Evolutionary conservation across 2,329 filamentous ascomycete species (phyloP).

Genomic region (Diplodia mutila): DNA sequence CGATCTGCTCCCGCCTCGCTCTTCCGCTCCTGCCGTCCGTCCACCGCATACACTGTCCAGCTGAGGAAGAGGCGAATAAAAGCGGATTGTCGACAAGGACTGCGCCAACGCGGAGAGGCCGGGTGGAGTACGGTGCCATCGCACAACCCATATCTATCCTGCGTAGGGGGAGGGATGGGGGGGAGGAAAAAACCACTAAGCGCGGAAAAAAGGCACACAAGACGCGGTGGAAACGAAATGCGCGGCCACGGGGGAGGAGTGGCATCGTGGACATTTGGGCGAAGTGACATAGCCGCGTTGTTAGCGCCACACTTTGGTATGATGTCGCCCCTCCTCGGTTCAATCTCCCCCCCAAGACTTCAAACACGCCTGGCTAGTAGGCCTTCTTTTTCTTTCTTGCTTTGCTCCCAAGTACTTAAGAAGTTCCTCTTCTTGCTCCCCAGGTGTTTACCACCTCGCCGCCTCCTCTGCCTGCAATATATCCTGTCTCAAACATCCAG

Average conservation of each 20-base stretch:
- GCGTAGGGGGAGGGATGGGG: neutral
- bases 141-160: neutral
- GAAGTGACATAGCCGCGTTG: neutral
- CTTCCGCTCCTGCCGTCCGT: neutral
- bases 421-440: neutral
- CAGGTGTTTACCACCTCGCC: neutral
- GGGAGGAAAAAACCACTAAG: neutral
- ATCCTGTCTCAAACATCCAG: neutral
- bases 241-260: neutral
- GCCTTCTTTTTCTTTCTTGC: neutral
- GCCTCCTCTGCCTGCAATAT: neutral
- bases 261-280: neutral
- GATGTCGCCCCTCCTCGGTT: neutral
- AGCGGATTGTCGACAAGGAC: neutral
- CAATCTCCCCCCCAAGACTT: neutral
- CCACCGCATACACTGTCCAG: neutral
- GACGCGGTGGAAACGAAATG: neutral
- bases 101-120: neutral
- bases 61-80: neutral
- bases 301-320: neutral
- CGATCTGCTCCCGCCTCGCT: neutral
- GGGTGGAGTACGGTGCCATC: neutral
- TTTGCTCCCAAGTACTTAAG: neutral
- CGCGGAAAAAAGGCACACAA: neutral
- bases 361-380: neutral